Conservation (phyloP, 2,329 filamentous ascomycete species). For the Scleromitrula shiraiana region DNA sequence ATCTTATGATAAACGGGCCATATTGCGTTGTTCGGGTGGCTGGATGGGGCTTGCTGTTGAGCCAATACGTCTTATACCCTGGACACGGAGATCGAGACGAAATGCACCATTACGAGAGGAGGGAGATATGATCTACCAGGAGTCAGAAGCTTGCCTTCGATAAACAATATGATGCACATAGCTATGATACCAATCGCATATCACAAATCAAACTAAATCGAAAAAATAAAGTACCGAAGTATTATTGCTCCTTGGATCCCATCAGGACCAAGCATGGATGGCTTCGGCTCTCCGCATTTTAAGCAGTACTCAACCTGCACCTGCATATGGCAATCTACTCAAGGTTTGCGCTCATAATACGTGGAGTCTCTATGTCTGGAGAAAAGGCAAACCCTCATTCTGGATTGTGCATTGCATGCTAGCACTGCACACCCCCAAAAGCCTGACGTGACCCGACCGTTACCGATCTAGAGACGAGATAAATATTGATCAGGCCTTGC, state of each 20-base stretch:
- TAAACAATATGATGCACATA: too few species aligned
- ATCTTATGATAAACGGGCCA: constrained; percentile 2
- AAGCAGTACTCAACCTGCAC: constrained; percentile 2
- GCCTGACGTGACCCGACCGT: constrained; percentile 7
- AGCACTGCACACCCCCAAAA: neutral
- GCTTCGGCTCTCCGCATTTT: constrained; percentile 8
- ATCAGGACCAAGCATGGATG: neutral
- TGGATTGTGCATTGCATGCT: constrained; percentile 3
- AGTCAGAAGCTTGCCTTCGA: too few species aligned
- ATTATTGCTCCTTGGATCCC: too few species aligned
- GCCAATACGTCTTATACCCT: neutral
- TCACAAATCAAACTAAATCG: too few species aligned
- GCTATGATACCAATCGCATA: too few species aligned
- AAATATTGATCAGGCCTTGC: constrained; percentile 2
- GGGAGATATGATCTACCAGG: too few species aligned
- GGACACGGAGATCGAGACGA: constrained; percentile 20
- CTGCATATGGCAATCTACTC: constrained; percentile 9
- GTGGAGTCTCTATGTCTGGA: constrained; percentile 3
- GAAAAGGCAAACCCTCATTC: neutral
- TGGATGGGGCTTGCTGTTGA: constrained; percentile 2
- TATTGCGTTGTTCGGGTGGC: constrained; percentile 11
- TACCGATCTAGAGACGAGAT: constrained; percentile 5
- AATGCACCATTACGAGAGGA: constrained; percentile 15
- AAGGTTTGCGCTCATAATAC: neutral
- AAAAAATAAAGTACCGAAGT: too few species aligned